These are phyloP conservation scores for Intubia oerlemansii DNA, from an alignment of 2,329 filamentous ascomycete genomes.

Conservation along the genomic window DNA sequence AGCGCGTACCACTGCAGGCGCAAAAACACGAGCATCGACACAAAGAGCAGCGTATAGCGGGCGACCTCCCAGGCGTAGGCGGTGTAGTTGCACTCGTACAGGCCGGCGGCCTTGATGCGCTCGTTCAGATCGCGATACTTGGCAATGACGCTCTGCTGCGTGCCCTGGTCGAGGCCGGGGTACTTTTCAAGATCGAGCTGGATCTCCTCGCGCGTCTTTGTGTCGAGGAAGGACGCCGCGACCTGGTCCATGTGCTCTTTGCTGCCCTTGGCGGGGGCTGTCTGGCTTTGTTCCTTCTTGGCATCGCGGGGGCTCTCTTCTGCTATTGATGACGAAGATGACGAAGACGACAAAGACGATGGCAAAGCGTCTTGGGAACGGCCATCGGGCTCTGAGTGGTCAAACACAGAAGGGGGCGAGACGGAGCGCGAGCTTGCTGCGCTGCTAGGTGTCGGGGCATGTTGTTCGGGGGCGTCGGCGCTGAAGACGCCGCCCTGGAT, in stretches of 20 bases:
- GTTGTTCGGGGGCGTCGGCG: background rate
- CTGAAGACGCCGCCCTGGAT: constrained; percentile 76
- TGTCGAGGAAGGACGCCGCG: constrained; percentile 43
- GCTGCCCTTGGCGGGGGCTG: background rate
- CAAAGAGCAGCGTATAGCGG: constrained; percentile 51
- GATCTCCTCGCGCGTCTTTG: constrained; percentile 53
- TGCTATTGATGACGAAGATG: too few species aligned
- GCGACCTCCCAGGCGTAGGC: constrained; percentile 55
- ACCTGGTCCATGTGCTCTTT: background rate
- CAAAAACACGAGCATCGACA: constrained; percentile 38
- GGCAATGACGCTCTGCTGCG: constrained; percentile 51
- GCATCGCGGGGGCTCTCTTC: too few species aligned
- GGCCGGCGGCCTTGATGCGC: constrained; percentile 47
- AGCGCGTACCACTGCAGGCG: constrained; percentile 42
- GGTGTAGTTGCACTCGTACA: constrained; percentile 69
- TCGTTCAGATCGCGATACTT: constrained; percentile 68
- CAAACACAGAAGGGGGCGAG: constrained; percentile 17
- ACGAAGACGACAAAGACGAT: too few species aligned
- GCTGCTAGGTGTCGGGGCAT: too few species aligned
- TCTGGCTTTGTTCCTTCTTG: too few species aligned
- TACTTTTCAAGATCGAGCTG: constrained; percentile 61
- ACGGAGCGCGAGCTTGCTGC: background rate
- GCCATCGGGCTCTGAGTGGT: constrained; percentile 15
- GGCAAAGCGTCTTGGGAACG: too few species aligned
- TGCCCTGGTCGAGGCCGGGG: constrained; percentile 50